These are phyloP conservation scores for Mortierella sp. DNA, from an alignment of 371 early-diverging fungal species.

Conservation along the genomic window DNA sequence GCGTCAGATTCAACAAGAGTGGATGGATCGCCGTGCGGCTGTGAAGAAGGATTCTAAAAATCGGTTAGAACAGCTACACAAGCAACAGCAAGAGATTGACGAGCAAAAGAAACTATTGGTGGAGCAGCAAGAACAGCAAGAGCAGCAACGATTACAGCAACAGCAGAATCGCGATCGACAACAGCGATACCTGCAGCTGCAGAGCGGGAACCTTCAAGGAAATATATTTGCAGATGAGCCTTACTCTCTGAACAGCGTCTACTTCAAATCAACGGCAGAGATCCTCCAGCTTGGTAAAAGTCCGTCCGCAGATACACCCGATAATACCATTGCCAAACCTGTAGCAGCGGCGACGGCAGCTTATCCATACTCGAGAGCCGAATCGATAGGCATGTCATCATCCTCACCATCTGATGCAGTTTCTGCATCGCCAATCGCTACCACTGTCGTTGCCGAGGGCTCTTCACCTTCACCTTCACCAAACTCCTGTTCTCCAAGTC, in stretches of 20 bases:
- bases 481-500: background rate
- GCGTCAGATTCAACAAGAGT: slow-evolving; percentile 33
- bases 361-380: slow-evolving; percentile 10
- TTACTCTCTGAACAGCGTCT: slow-evolving; percentile 29
- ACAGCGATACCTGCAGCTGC: slow-evolving; percentile 9
- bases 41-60: slow-evolving; percentile 35
- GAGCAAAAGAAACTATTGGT: slow-evolving; percentile 5
- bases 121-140: slow-evolving; percentile 9
- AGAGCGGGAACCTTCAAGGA: background rate
- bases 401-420: slow-evolving; percentile 3
- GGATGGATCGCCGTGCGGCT: slow-evolving; percentile 45
- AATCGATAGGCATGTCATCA: slow-evolving; percentile 4
- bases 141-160: background rate
- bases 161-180: slow-evolving; percentile 12
- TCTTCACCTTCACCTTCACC: slow-evolving; percentile 14
- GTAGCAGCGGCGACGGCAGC: background rate
- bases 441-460: slow-evolving; percentile 3
- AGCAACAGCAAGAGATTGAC: slow-evolving; percentile 11
- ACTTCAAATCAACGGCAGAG: slow-evolving; percentile 32
- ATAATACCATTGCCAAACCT: too few species aligned
- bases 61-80: slow-evolving; percentile 30
- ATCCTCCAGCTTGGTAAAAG: background rate
- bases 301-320: background rate
- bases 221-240: slow-evolving; percentile 13
- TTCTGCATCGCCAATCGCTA: slow-evolving; percentile 2